Conservation (phyloP, 306 rosid species). For the Carpinus viminea region DNA sequence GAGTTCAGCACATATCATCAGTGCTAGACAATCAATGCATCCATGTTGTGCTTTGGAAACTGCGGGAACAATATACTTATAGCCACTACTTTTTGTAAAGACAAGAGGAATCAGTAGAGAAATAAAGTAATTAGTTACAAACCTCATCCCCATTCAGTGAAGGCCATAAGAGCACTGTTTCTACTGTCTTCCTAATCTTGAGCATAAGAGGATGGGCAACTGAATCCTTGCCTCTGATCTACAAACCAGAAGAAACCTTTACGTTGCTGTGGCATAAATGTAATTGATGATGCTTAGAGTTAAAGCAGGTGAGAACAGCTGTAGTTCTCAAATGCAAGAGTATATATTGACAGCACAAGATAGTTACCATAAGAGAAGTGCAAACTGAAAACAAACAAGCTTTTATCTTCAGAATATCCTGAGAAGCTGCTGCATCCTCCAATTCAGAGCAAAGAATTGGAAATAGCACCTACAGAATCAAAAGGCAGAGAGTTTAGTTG, state of each 20-base stretch:
- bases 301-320: slow-evolving; percentile 10
- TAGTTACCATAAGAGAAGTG: slow-evolving; percentile 79
- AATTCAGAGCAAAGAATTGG: slow-evolving; percentile 58
- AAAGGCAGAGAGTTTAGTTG: slow-evolving; percentile 16
- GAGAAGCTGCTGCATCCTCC: slow-evolving; percentile 50
- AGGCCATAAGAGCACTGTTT: slow-evolving; percentile 72
- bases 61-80: slow-evolving; percentile 29
- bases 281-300: slow-evolving; percentile 25
- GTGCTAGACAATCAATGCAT: slow-evolving; percentile 88
- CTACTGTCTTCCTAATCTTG: slow-evolving; percentile 55
- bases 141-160: slow-evolving; percentile 79
- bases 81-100: slow-evolving; percentile 5
- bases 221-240: slow-evolving; percentile 73
- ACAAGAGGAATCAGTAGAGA: slow-evolving; percentile 12
- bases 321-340: slow-evolving; percentile 13
- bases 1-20: slow-evolving; percentile 80
- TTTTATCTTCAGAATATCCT: slow-evolving; percentile 54
- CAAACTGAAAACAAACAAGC: slow-evolving; percentile 78
- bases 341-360: not conserved
- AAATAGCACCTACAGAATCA: slow-evolving; percentile 59
- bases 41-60: slow-evolving; percentile 92
- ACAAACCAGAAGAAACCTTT: slow-evolving; percentile 28
- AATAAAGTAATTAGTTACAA: slow-evolving; percentile 18
- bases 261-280: slow-evolving; percentile 23
- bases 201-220: slow-evolving; percentile 58